phyloP scores from a whole-genome alignment of 352 stramenopile genomes.

The Phytophthora pistaciae region DNA sequence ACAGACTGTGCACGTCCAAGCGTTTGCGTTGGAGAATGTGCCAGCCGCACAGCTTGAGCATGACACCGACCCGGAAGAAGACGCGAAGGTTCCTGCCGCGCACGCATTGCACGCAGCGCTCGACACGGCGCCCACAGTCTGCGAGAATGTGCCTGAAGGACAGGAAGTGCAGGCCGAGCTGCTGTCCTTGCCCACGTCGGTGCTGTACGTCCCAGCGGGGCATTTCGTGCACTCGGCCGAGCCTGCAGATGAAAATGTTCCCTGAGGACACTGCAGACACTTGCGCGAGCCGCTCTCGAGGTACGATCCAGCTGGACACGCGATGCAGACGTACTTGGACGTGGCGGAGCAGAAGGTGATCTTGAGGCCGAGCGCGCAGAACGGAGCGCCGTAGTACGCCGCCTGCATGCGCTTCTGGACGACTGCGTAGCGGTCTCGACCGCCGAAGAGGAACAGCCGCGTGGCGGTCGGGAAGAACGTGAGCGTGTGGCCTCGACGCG shows the following conservation, averaged over 20 bases:
- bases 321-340: conserved; percentile 69
- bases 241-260: conserved; percentile 54
- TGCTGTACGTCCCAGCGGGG: conserved; percentile 59
- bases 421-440: conserved; percentile 68
- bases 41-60: conserved; percentile 41
- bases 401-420: conserved; percentile 59
- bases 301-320: conserved; percentile 67
- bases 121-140: conserved; percentile 36
- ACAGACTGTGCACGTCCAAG: conserved; percentile 53
- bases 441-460: conserved; percentile 64
- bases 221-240: conserved; percentile 58
- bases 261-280: conserved; percentile 52
- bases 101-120: conserved; percentile 43
- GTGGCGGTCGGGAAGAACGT: conserved; percentile 46
- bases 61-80: conserved; percentile 21
- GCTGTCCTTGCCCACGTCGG: conserved; percentile 46
- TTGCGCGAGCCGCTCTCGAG: conserved; percentile 63
- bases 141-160: conserved; percentile 59
- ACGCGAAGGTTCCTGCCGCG: conserved; percentile 30
- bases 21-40: conserved; percentile 52
- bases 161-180: conserved; percentile 52
- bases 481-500: conserved; percentile 63
- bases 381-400: conserved; percentile 64
- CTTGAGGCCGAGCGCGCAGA: conserved; percentile 51
- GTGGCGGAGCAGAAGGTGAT: conserved; percentile 64